These are phyloP conservation scores for Saitozyma sp. DNA, from an alignment of 768 basidiomycete species.

Conservation along the genomic window DNA sequence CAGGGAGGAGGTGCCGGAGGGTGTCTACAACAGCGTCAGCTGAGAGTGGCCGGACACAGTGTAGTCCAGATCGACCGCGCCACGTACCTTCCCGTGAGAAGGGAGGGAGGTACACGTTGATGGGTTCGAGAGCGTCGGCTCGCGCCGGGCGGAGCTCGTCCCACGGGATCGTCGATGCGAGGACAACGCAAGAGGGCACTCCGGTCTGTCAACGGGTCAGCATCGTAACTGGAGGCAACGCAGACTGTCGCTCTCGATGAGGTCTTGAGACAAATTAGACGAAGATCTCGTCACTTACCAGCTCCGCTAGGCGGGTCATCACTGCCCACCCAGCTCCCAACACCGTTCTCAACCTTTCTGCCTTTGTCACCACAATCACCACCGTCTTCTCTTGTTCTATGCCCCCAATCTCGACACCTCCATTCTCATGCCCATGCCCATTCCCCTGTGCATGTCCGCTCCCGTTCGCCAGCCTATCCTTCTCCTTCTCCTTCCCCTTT, in stretches of 20 bases:
- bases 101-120: constrained; percentile 40
- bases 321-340: constrained; percentile 39
- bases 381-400: constrained; percentile 12
- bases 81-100: constrained; percentile 35
- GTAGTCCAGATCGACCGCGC: background rate
- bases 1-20: constrained; percentile 18
- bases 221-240: background rate
- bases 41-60: background rate
- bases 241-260: background rate
- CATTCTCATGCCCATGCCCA: constrained; percentile 14
- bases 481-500: constrained; percentile 21
- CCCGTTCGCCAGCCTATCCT: background rate
- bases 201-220: constrained; percentile 16
- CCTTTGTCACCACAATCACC: constrained; percentile 32
- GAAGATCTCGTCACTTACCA: constrained; percentile 25
- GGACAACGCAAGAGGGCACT: constrained; percentile 31
- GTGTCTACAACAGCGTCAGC: constrained; percentile 22
- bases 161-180: constrained; percentile 42
- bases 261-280: background rate
- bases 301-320: constrained; percentile 40
- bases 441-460: background rate
- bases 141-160: constrained; percentile 42
- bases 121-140: constrained; percentile 43
- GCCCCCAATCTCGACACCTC: background rate
- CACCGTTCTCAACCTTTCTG: constrained; percentile 29